Evolutionary conservation across 2,329 filamentous ascomycete genomes (phyloP), one percentile per base, ranked within the genome.

Genomic region (Sporothrix pallida): DNA sequence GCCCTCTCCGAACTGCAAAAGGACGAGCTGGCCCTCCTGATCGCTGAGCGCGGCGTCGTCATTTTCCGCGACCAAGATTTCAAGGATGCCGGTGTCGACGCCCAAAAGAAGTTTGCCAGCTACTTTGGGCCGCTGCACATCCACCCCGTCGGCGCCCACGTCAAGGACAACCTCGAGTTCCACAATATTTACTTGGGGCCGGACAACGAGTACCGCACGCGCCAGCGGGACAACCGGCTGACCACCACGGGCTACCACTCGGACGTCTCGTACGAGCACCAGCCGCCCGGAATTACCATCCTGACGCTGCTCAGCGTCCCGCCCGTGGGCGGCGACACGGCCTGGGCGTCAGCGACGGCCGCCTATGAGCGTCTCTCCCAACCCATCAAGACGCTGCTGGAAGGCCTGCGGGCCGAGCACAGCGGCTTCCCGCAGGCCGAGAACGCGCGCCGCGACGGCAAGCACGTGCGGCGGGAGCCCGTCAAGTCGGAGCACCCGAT

Each of bases 401-500:
- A 83, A 58, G 81, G 81, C 0, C 74, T 83, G 48, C 78, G 81
- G 8, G 82, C 82, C 1, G 81, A 83, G 72, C 82, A 83, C 72
- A 82, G 80, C 70, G 82, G 82, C 4, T 82, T 79, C 46, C 80
- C 80, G 0, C 81, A 83, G 74, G 81, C 81, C 0, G 81, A 83
- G n/a, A 77, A 79, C 15, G 81, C 80, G 13, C 77, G 77, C 13
- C 77, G 80, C 3, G 79, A 82, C 52, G 80, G 79, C 2, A 79
- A 80, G 37, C 80, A 79, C n/a, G 81, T 83, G 6, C 75, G 73
- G 9, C 73, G 75, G 56, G 75, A 74, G 13, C 75, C 93, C 0
- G 89, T 96, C 1, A 86, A 88, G 2, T 90, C 88, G 62, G 88
- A 90, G 67, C 94, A 97, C 78, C 94, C 94, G 0, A 84, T 97